Evolutionary conservation across 495 filamentous ascomycete genomes (phyloP).

Genomic region (Trichoderma asperelloides): DNA sequence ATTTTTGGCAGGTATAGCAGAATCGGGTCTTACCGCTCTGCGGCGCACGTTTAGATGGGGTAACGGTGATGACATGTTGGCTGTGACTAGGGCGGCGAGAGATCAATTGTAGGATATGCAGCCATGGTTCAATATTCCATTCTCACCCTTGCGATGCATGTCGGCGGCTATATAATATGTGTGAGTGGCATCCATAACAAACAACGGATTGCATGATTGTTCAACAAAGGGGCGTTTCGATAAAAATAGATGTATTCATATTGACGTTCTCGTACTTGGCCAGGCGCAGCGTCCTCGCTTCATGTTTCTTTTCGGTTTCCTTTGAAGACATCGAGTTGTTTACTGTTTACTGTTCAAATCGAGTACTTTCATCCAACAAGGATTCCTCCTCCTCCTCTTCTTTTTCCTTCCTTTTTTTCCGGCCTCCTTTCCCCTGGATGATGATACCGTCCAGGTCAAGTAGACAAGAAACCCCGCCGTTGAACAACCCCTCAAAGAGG

Average conservation of each 20-base stretch:
- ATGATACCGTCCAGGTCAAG: background rate
- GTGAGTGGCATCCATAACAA: background rate
- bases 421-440: background rate
- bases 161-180: background rate
- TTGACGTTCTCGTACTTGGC: too few species aligned
- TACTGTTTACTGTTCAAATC: too few species aligned
- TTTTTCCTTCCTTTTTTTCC: background rate
- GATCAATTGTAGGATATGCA: background rate
- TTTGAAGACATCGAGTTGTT: too few species aligned
- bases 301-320: too few species aligned
- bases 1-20: background rate
- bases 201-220: background rate
- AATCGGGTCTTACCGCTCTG: background rate
- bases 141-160: background rate
- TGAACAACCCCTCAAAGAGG: background rate
- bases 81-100: background rate
- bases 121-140: background rate
- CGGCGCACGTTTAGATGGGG: background rate
- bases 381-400: background rate
- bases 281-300: too few species aligned
- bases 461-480: background rate
- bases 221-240: background rate
- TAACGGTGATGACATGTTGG: background rate
- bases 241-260: background rate
- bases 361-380: background rate